A percentile compares a stretch with the other conserved stretches of the same genome.
Conservation (phyloP, 495 filamentous ascomycete genomes). For the Rostrohypoxylon terebratum region DNA sequence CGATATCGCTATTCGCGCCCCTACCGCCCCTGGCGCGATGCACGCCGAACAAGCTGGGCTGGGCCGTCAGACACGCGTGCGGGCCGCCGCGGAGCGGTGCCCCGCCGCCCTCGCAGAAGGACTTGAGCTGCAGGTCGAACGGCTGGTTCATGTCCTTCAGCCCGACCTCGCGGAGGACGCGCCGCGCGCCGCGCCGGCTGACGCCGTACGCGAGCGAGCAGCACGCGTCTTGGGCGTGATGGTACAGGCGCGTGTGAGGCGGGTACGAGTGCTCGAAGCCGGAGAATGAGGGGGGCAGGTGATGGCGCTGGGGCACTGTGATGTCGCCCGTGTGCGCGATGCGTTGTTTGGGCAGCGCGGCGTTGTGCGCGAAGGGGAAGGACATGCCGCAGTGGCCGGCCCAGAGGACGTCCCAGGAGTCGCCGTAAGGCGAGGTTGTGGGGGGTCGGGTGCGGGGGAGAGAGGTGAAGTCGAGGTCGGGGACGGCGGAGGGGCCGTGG, state of each 20-base stretch:
- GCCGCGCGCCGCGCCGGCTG: constrained; percentile 44
- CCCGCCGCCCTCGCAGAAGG: constrained; percentile 48
- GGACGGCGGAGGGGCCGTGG: constrained; percentile 16
- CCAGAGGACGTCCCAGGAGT: constrained; percentile 70
- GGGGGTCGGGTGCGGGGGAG: constrained; percentile 48
- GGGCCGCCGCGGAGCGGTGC: constrained; percentile 26
- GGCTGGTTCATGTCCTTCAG: constrained; percentile 41
- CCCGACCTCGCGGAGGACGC: constrained; percentile 48
- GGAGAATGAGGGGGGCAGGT: constrained; percentile 45
- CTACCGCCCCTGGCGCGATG: constrained; percentile 44
- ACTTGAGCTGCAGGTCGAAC: constrained; percentile 48
- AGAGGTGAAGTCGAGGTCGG: constrained; percentile 38
- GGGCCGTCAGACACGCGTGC: constrained; percentile 48
- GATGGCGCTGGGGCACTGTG: constrained; percentile 47
- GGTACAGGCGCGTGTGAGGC: constrained; percentile 50
- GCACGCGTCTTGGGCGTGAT: constrained; percentile 51
- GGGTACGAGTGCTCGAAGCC: constrained; percentile 47
- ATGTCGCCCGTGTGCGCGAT: constrained; percentile 41
- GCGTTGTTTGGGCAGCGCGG: constrained; percentile 41
- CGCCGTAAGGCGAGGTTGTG: constrained; percentile 65
- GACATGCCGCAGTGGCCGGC: constrained; percentile 62
- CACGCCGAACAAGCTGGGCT: constrained; percentile 50
- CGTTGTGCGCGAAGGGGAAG: constrained; percentile 43
- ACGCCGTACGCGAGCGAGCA: constrained; percentile 53
- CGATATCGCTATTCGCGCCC: constrained; percentile 49